These are phyloP conservation scores for Elasticomyces elasticus DNA, from an alignment of 495 filamentous ascomycete genomes.

Conservation along the genomic window DNA sequence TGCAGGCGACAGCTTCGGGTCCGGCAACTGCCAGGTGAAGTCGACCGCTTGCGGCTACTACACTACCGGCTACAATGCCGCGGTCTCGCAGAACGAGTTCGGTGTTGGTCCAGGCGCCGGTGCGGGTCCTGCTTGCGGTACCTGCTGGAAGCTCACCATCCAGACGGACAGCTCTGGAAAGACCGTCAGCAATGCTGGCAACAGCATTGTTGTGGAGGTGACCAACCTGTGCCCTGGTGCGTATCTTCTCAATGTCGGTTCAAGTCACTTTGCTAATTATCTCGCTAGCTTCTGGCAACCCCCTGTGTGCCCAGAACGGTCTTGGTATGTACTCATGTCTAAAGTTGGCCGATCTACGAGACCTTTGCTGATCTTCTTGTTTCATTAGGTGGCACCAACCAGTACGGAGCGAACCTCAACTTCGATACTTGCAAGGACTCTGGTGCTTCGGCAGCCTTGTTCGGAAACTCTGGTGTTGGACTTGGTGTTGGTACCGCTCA, in stretches of 20 bases:
- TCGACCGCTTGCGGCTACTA: conserved; percentile 23
- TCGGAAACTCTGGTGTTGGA: conserved; percentile 26
- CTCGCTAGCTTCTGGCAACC: conserved; percentile 26
- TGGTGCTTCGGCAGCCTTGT: conserved; percentile 29
- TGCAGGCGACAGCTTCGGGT: conserved; percentile 9
- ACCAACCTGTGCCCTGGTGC: conserved; percentile 31
- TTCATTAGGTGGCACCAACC: conserved; percentile 29
- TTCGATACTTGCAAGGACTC: conserved; percentile 35
- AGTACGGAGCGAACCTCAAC: conserved; percentile 32
- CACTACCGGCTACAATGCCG: conserved; percentile 23
- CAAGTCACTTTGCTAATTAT: too few species aligned
- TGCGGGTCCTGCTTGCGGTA: conserved; percentile 30
- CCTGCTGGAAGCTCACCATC: conserved; percentile 29
- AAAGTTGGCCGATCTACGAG: too few species aligned
- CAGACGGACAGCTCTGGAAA: conserved; percentile 24
- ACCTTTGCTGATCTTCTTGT: too few species aligned
- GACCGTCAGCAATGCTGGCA: conserved; percentile 18
- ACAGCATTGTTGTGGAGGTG: conserved; percentile 28
- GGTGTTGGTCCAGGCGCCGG: conserved; percentile 31
- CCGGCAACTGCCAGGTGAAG: conserved; percentile 17
- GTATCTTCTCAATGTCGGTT: not conserved
- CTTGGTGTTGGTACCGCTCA: conserved; percentile 26
- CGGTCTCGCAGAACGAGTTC: conserved; percentile 32
- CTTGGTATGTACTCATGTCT: too few species aligned
- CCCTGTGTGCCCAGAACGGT: conserved; percentile 26